Conservation (phyloP, 306 rosid genomes). For the Trifolium pratense region DNA sequence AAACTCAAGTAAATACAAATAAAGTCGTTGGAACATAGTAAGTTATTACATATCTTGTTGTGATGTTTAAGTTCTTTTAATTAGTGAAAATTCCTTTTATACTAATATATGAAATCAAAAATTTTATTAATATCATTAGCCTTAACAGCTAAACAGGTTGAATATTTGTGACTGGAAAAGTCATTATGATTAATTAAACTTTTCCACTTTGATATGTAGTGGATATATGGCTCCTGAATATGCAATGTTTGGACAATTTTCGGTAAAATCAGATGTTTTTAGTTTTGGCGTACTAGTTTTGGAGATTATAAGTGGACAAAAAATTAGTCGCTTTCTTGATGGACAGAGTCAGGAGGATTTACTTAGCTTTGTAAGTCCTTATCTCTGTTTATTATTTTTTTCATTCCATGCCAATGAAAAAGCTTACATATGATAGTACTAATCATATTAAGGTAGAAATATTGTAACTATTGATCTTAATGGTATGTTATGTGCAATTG, state of each 20-base stretch:
- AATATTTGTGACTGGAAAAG: too few relatives aligned
- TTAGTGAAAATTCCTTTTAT: not conserved
- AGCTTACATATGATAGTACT: too few relatives aligned
- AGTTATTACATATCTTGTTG: too few relatives aligned
- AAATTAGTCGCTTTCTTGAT: too few relatives aligned
- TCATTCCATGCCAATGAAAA: not conserved
- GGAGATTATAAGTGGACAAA: too few relatives aligned
- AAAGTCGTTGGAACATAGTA: conserved; percentile 47
- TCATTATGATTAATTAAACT: not conserved
- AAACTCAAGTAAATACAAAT: conserved; percentile 44
- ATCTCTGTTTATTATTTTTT: not conserved
- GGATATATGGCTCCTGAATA: too few relatives aligned
- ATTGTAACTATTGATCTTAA: not conserved
- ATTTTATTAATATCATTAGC: not conserved
- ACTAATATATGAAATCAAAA: too few relatives aligned
- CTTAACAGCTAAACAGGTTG: too few relatives aligned
- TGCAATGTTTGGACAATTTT: too few relatives aligned
- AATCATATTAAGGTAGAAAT: not conserved
- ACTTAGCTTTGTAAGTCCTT: not conserved
- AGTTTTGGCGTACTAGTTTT: too few relatives aligned
- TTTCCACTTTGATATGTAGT: not conserved
- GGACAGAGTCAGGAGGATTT: not conserved
- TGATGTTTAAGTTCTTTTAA: too few relatives aligned
- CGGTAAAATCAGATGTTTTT: too few relatives aligned
- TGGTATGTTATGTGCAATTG: not conserved